Percentiles rank a stretch among this genome's conserved stretches.
These are phyloP conservation scores for Candida sanyaensis DNA, from an alignment of 1,139 yeast genomes.

Conservation along the genomic window DNA sequence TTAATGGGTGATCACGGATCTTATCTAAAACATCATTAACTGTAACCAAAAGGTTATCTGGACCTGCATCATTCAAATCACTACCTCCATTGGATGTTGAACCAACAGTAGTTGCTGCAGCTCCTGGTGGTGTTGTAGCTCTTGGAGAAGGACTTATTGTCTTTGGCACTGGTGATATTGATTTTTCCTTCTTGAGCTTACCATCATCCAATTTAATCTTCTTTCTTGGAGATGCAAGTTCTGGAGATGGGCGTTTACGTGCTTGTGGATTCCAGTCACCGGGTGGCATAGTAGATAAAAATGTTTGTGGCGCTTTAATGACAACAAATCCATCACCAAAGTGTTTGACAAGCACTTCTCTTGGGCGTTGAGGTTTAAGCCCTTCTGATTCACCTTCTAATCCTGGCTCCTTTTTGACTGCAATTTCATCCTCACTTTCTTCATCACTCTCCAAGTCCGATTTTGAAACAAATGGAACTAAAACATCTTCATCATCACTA, in stretches of 20 bases:
- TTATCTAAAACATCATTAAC: constrained; percentile 71
- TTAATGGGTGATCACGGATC: constrained; percentile 62
- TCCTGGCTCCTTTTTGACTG: constrained; percentile 45
- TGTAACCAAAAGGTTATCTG: constrained; percentile 54
- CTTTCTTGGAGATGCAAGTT: constrained; percentile 35
- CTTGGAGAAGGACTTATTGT: constrained; percentile 1
- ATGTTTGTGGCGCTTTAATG: constrained; percentile 61
- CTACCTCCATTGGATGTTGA: constrained; percentile 14
- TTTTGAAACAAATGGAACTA: constrained; percentile 78
- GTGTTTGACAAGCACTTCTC: constrained; percentile 48
- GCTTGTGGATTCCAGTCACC: constrained; percentile 86
- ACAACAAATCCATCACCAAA: constrained; percentile 68
- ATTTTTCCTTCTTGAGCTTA: constrained; percentile 10
- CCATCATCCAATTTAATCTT: constrained; percentile 38
- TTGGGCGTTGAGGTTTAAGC: constrained; percentile 17
- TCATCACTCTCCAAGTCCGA: constrained; percentile 68
- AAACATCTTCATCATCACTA: constrained; percentile 62
- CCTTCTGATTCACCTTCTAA: constrained; percentile 27
- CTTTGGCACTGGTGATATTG: constrained; percentile 14
- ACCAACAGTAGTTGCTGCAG: constrained; percentile 10
- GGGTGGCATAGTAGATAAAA: constrained; percentile 66
- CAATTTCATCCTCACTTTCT: constrained; percentile 37
- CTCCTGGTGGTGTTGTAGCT: neutral
- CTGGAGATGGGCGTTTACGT: constrained; percentile 37
- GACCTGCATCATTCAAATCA: constrained; percentile 40